These are phyloP conservation scores for Epipyxis sp. DNA, from an alignment of 108 stramenopile genomes.

Conservation along the genomic window DNA sequence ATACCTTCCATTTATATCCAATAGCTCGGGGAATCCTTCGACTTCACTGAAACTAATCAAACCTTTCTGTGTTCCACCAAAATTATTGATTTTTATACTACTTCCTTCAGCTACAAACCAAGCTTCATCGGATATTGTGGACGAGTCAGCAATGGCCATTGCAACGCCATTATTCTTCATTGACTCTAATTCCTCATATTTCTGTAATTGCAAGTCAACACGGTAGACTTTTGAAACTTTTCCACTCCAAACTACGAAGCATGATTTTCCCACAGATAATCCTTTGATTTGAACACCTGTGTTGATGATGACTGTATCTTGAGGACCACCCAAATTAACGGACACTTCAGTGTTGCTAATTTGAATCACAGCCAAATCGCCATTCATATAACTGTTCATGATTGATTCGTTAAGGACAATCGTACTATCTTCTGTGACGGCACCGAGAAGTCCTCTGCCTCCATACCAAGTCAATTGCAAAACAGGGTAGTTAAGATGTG, in stretches of 20 bases:
- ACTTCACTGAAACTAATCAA: conserved; percentile 44
- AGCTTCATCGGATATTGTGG: conserved; percentile 39
- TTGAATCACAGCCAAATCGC: conserved; percentile 15
- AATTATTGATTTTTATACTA: conserved; percentile 38
- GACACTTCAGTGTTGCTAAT: background rate
- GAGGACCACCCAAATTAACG: background rate
- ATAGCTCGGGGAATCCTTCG: conserved; percentile 50
- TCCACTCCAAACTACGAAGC: conserved; percentile 8
- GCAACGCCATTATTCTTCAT: background rate
- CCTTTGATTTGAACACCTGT: conserved; percentile 15
- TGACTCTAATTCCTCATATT: background rate
- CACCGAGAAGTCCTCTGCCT: conserved; percentile 26
- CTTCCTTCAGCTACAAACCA: conserved; percentile 28
- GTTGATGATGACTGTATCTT: background rate
- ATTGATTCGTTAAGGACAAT: conserved; percentile 2
- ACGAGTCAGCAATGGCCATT: conserved; percentile 43
- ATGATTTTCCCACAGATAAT: background rate
- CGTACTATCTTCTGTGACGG: background rate
- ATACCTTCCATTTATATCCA: conserved; percentile 53
- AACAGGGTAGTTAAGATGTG: background rate
- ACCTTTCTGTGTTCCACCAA: conserved; percentile 47
- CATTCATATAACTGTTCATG: background rate
- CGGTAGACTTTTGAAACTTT: conserved; percentile 18
- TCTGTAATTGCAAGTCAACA: background rate
- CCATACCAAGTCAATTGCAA: conserved; percentile 15